A percentile compares a stretch with the other conserved stretches of the same genome.
Conservation (phyloP, 192 early-diverging fungal species). For the Allomyces macrogynus region DNA sequence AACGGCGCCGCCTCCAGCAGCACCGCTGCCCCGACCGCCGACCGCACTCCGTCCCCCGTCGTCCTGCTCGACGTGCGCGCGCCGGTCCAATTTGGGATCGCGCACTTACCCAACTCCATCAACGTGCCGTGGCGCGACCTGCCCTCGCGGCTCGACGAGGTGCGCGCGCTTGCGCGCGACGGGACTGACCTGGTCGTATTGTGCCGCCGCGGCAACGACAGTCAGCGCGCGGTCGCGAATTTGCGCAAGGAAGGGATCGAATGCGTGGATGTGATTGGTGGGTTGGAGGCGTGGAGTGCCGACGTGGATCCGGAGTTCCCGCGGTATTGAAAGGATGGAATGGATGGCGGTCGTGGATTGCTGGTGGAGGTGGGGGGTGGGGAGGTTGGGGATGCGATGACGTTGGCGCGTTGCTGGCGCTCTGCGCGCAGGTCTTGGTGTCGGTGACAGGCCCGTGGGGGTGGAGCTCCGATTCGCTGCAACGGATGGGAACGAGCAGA, state of each 20-base stretch:
- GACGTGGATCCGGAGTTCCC: too few relatives aligned
- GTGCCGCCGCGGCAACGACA: conserved; percentile 78
- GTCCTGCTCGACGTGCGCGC: conserved; percentile 85
- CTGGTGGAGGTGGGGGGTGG: too few relatives aligned
- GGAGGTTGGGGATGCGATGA: too few relatives aligned
- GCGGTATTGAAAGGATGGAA: too few relatives aligned
- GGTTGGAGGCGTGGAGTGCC: conserved; percentile 45
- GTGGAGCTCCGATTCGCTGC: too few relatives aligned
- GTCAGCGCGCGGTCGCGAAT: conserved; percentile 61
- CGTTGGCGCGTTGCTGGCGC: too few relatives aligned
- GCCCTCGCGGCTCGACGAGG: conserved; percentile 8
- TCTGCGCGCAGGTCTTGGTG: too few relatives aligned
- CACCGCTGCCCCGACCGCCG: conserved; percentile 13
- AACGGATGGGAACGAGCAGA: too few relatives aligned
- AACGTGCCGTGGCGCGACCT: conserved; percentile 32
- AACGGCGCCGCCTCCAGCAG: conserved; percentile 5
- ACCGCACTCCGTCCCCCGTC: conserved; percentile 25
- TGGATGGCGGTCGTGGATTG: too few relatives aligned
- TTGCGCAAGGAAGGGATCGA: conserved; percentile 41
- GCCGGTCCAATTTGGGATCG: conserved; percentile 65
- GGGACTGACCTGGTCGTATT: conserved; percentile 47
- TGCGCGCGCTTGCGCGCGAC: background rate
- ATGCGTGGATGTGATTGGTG: conserved; percentile 65
- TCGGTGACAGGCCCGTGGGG: too few relatives aligned
- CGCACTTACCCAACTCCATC: conserved; percentile 41